A percentile compares a stretch with the other conserved stretches of the same genome.
Conservation (phyloP, 2,329 filamentous ascomycete genomes). For the Sporothrix euskadiensis region DNA sequence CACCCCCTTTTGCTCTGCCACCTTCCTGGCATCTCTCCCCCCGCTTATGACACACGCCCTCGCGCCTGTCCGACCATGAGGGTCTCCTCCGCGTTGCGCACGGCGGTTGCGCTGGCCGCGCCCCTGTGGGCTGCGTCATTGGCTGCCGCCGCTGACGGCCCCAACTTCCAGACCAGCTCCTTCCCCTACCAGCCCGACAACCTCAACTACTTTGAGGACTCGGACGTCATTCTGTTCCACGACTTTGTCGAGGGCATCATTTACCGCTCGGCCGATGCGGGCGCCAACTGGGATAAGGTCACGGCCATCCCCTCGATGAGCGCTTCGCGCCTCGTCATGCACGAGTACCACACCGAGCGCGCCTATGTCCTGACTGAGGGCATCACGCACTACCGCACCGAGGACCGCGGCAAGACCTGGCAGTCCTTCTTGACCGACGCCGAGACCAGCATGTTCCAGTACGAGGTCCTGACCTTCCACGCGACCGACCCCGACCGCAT, state of each 20-base stretch:
- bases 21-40: background rate
- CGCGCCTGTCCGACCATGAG: slow-evolving; percentile 51
- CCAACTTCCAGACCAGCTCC: slow-evolving; percentile 62
- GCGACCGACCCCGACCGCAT: slow-evolving; percentile 80
- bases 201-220: slow-evolving; percentile 89
- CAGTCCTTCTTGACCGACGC: slow-evolving; percentile 65
- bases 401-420: slow-evolving; percentile 82
- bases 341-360: slow-evolving; percentile 73
- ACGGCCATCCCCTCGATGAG: slow-evolving; percentile 64
- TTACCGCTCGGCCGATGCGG: slow-evolving; percentile 79
- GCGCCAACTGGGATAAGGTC: slow-evolving; percentile 71
- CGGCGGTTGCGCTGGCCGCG: slow-evolving; percentile 55
- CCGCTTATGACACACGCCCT: slow-evolving; percentile 24
- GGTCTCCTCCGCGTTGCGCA: slow-evolving; percentile 50
- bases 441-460: slow-evolving; percentile 56
- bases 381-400: slow-evolving; percentile 77
- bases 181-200: slow-evolving; percentile 68
- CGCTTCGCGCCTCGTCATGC: slow-evolving; percentile 66
- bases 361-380: slow-evolving; percentile 76
- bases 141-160: slow-evolving; percentile 55
- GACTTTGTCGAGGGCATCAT: slow-evolving; percentile 65
- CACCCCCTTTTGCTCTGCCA: background rate
- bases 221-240: slow-evolving; percentile 75
- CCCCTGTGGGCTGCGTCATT: slow-evolving; percentile 34
- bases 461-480: slow-evolving; percentile 70